A percentile compares a stretch with the other conserved stretches of the same genome.
These are phyloP conservation scores for Neofusicoccum parvum DNA, from an alignment of 2,329 filamentous ascomycete species.

Conservation along the genomic window DNA sequence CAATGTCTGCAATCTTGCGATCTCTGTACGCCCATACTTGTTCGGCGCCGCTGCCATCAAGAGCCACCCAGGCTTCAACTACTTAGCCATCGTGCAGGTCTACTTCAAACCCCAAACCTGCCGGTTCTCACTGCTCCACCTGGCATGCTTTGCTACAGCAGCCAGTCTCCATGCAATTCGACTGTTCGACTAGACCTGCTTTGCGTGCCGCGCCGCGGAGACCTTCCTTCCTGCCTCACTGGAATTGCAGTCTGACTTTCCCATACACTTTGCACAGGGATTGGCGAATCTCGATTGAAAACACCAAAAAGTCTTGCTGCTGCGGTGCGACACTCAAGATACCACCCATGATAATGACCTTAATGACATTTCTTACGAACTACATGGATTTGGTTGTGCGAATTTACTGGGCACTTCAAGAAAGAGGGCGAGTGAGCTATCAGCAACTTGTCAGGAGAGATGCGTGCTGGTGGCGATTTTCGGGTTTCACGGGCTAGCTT, in stretches of 20 bases:
- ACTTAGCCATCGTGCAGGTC: background rate
- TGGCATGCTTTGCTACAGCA: background rate
- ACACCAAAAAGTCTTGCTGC: background rate
- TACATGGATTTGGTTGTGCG: background rate
- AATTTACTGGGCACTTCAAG: background rate
- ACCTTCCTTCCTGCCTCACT: background rate
- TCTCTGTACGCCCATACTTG: background rate
- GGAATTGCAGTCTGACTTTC: background rate
- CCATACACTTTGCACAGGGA: background rate
- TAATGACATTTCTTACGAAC: conserved; percentile 3
- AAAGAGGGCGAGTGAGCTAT: background rate
- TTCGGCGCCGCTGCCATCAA: background rate
- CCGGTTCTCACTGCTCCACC: background rate
- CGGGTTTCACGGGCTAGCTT: background rate
- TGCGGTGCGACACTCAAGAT: conserved; percentile 5
- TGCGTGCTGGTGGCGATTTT: background rate
- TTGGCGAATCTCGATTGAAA: background rate
- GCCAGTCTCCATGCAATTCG: background rate
- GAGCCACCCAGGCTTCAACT: background rate
- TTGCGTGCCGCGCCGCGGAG: conserved; percentile 7
- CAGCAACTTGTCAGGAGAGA: background rate
- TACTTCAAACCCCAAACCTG: background rate
- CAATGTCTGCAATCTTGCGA: background rate
- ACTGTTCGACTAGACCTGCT: conserved; percentile 1
- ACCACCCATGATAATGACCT: conserved; percentile 9